Evolutionary conservation across 257 asterid genomes (phyloP).

Genomic region (Lycium ferocissimum): DNA sequence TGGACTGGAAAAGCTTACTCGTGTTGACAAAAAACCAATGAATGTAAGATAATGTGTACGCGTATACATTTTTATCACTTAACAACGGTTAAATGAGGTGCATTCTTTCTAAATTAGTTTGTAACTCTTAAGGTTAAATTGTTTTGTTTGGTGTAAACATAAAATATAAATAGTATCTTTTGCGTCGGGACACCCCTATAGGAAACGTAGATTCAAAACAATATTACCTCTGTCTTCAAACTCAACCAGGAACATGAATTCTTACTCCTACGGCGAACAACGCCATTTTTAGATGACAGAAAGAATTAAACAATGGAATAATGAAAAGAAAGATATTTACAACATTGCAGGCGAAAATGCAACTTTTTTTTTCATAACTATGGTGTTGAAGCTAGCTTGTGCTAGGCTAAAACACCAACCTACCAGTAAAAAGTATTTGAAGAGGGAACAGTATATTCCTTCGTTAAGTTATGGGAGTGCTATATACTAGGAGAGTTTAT

Average conservation of each 20-base stretch:
- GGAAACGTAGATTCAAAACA: not conserved
- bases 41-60: no score
- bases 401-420: not conserved
- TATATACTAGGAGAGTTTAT: not conserved
- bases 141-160: not conserved
- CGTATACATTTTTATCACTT: not conserved
- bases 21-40: no score
- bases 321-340: not conserved
- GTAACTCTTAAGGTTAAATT: not conserved
- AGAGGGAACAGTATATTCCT: not conserved
- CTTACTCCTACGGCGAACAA: not conserved
- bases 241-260: not conserved
- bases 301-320: not conserved
- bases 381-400: no score
- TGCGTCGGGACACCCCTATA: not conserved
- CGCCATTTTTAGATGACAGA: not conserved
- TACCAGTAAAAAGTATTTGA: not conserved
- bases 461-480: not conserved
- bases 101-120: not conserved
- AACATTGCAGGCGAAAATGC: not conserved
- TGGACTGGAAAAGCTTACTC: no score
- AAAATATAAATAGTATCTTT: no score
- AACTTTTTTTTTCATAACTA: no score
- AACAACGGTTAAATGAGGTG: not conserved
- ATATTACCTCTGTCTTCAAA: not conserved